Percentiles rank a stretch among this genome's conserved stretches.
Evolutionary conservation across 345 rosid genomes (phyloP).

Genomic region (Pugionium cornutum): DNA sequence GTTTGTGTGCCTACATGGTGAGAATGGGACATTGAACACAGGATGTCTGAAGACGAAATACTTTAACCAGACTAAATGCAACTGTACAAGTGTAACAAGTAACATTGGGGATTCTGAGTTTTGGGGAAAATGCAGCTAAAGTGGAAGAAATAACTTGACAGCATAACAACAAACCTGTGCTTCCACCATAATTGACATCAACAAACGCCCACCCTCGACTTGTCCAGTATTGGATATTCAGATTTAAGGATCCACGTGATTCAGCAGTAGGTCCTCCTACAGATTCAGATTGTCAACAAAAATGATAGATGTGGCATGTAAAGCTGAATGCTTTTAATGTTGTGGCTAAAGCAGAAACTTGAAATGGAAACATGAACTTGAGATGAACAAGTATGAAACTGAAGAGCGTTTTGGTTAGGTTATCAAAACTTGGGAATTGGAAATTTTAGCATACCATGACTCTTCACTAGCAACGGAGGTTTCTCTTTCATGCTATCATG

Average conservation of each 20-base stretch:
- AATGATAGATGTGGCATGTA: constrained; percentile 3
- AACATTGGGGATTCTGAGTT: neutral
- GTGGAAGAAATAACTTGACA: constrained; percentile 17
- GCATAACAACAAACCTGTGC: constrained; percentile 73
- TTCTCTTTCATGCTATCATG: constrained; percentile 67
- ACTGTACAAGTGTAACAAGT: neutral
- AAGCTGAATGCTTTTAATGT: constrained; percentile 7
- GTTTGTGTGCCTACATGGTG: neutral
- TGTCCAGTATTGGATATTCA: constrained; percentile 90
- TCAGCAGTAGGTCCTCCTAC: constrained; percentile 96
- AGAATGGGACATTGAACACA: constrained; percentile 7
- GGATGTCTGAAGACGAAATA: neutral
- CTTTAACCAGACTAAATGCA: neutral
- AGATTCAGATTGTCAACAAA: constrained; percentile 24
- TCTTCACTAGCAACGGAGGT: constrained; percentile 82
- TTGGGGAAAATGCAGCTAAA: neutral
- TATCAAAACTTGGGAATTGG: neutral
- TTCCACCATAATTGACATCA: constrained; percentile 98
- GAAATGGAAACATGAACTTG: neutral
- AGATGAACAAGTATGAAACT: constrained; percentile 9
- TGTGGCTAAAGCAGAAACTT: neutral
- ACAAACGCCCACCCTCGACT: constrained; percentile 98
- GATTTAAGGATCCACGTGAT: constrained; percentile 68
- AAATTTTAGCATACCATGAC: constrained; percentile 69
- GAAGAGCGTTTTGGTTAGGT: neutral